Base-by-base conservation (phyloP, 1,284 basidiomycete species). In the Heterobasidion irregulare region DNA sequence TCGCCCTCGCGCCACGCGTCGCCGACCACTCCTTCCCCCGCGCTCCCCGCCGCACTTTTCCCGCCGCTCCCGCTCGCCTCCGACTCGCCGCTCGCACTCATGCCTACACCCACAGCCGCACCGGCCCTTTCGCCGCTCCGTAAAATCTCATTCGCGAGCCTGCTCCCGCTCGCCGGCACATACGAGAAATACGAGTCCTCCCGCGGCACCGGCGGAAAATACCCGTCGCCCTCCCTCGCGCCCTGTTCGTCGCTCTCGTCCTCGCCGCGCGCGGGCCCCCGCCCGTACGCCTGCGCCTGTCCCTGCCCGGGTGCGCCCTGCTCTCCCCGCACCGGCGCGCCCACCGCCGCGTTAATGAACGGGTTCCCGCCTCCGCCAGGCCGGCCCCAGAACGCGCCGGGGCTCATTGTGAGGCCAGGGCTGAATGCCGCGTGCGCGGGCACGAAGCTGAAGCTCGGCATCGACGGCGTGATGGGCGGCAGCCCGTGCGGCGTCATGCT, bases 381-480 rank as follows among this genome's bases (percentile, higher is more conserved):
- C 8, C 77, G 71, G 8, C 80, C 80, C 77, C 82, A 89, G 63
- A 86, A 83, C 33, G 82, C 68, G 1, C 86, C 86, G 16, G 87
- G 85, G 16, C 81, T 83, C 79, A 89, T 83, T 18, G 80, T 75
- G n/a, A 80, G 72, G 18, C 82, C 84, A 2, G 86, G 83, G 0
- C 83, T 84, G 71, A 87, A 83, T 16, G 76, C 68, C 36, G 69
- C 68, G 63, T 67, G 44, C 62, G 77, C 34, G 48, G 48, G 75
- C 44, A 79, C 70, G 67, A 89, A 89, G 19, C 77, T 80, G 69
- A 89, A 90, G 9, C 84, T 77, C 6, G 86, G 86, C 87, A 90
- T 90, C 60, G 83, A 84, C 1, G 86, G 86, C 32, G 87, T 90
- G 54, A 90, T 86, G 2, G 86, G 84, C 18, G 85, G 85, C 8